These are phyloP conservation scores for Ceratocystis alfenasii DNA, from an alignment of 2,329 filamentous ascomycete genomes.

Conservation along the genomic window DNA sequence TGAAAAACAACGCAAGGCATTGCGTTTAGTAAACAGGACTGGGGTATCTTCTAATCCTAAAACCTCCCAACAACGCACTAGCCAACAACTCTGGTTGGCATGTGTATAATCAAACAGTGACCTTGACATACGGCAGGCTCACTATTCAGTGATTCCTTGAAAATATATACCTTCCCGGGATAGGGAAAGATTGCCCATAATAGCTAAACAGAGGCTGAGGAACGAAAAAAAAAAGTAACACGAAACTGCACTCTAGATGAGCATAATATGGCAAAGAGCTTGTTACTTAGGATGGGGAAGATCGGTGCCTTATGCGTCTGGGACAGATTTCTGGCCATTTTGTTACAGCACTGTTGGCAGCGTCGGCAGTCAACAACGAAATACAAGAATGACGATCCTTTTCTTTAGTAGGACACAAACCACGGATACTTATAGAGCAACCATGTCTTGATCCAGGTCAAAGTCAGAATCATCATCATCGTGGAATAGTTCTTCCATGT, in stretches of 20 bases:
- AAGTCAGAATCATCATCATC: conserved; percentile 34
- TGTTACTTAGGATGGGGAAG: not conserved
- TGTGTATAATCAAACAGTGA: not conserved
- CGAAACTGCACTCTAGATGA: not conserved
- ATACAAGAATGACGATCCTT: not conserved
- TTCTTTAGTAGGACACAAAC: not conserved
- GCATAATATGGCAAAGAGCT: not conserved
- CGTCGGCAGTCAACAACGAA: not conserved
- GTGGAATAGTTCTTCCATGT: conserved; percentile 54
- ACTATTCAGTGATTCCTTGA: not conserved
- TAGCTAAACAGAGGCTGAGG: not conserved
- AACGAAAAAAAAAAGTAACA: not conserved
- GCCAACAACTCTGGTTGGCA: not conserved
- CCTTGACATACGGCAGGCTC: not conserved
- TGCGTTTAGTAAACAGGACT: not conserved
- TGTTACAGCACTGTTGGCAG: not conserved
- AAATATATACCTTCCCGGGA: not conserved
- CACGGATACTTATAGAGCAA: conserved; percentile 21
- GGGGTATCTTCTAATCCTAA: not conserved
- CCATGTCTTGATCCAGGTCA: conserved; percentile 21
- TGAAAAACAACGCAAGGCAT: not conserved
- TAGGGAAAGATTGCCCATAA: not conserved
- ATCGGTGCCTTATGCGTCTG: not conserved
- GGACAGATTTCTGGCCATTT: not conserved
- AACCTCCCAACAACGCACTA: not conserved